These are phyloP conservation scores for Paramarasmius palmivorus DNA, from an alignment of 1,284 basidiomycete species.

Conservation along the genomic window DNA sequence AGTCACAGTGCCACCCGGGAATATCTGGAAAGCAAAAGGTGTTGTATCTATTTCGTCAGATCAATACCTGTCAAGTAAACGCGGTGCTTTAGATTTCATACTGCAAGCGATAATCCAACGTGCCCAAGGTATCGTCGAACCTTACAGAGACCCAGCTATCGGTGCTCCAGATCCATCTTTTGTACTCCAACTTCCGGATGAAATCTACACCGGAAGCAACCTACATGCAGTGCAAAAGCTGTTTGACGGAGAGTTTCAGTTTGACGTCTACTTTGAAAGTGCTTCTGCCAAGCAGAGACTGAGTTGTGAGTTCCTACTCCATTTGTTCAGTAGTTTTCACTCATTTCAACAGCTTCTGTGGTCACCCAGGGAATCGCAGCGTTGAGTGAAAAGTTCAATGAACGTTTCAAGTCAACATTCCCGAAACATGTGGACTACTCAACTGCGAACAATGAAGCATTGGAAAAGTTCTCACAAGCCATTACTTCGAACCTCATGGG, in stretches of 20 bases:
- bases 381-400: slow-evolving; percentile 60
- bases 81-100: slow-evolving; percentile 55
- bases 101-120: slow-evolving; percentile 60
- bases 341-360: slow-evolving; percentile 43
- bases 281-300: slow-evolving; percentile 60
- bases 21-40: slow-evolving; percentile 88
- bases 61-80: background rate
- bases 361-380: slow-evolving; percentile 71
- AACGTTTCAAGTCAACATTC: slow-evolving; percentile 71
- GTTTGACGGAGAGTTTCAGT: slow-evolving; percentile 82
- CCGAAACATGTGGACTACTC: slow-evolving; percentile 61
- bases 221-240: slow-evolving; percentile 85
- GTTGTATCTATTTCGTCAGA: background rate
- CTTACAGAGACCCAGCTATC: slow-evolving; percentile 51
- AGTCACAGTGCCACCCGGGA: slow-evolving; percentile 58
- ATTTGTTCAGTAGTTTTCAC: slow-evolving; percentile 9
- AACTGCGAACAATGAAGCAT: slow-evolving; percentile 44
- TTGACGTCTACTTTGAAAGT: slow-evolving; percentile 86
- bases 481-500: slow-evolving; percentile 89
- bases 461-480: slow-evolving; percentile 79
- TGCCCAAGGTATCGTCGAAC: slow-evolving; percentile 54
- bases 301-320: slow-evolving; percentile 46
- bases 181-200: slow-evolving; percentile 74
- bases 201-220: slow-evolving; percentile 72
- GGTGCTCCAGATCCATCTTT: slow-evolving; percentile 79